Percentiles rank a stretch among this genome's conserved stretches.
Conservation (phyloP, 441 rosid species). For the Bocquillonia castaneifolia region DNA sequence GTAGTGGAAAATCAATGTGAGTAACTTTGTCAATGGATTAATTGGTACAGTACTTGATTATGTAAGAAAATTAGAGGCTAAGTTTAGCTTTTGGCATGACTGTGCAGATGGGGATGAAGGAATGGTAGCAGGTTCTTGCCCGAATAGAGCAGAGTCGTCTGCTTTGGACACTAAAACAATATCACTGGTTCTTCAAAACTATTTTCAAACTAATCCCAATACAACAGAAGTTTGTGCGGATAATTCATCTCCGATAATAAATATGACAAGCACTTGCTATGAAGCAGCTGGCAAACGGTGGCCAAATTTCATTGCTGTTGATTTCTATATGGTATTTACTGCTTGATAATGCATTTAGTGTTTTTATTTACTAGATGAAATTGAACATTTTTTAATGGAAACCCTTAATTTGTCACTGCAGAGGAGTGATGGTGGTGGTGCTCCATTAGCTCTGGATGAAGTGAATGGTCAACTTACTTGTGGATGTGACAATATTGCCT, state of each 20-base stretch:
- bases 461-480: conserved; percentile 83
- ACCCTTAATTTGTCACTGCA: conserved; percentile 25
- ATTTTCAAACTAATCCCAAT: conserved; percentile 61
- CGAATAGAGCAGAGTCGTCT: conserved; percentile 64
- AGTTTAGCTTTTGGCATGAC: conserved; percentile 12
- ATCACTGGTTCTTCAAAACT: conserved; percentile 68
- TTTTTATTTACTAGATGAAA: no score
- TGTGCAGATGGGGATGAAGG: conserved; percentile 80
- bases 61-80: background rate
- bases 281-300: conserved; percentile 74
- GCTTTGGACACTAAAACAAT: conserved; percentile 48
- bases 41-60: background rate
- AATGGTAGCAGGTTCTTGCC: conserved; percentile 62
- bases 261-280: conserved; percentile 62
- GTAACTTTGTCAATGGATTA: conserved; percentile 18
- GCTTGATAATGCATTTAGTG: conserved; percentile 1
- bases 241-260: conserved; percentile 66
- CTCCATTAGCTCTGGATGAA: conserved; percentile 68
- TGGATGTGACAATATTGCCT: conserved; percentile 63
- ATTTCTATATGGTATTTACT: conserved; percentile 75
- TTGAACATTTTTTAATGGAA: no score
- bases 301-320: conserved; percentile 97
- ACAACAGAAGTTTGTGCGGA: conserved; percentile 50
- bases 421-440: conserved; percentile 85
- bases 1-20: conserved; percentile 82